Evolutionary conservation across 2,329 filamentous ascomycete genomes (phyloP).

Genomic region (Tolypocladium nubicola): DNA sequence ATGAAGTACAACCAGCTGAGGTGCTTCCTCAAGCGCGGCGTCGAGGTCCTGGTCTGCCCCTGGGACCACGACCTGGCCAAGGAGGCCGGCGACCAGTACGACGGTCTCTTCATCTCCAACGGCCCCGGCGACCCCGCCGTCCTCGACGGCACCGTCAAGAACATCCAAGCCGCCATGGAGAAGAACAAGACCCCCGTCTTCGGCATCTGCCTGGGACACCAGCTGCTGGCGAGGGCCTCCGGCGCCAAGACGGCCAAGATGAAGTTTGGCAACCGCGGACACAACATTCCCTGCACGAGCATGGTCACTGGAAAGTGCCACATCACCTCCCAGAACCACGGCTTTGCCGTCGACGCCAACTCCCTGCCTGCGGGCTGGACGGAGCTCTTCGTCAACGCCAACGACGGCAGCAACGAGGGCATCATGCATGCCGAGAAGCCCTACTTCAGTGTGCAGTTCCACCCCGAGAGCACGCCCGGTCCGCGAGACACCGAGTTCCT

Average conservation of each 20-base stretch:
- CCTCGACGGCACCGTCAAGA: slow-evolving; percentile 67
- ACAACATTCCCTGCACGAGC: slow-evolving; percentile 97
- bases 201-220: slow-evolving; percentile 92
- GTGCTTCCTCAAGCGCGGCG: slow-evolving; percentile 80
- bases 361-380: slow-evolving; percentile 73
- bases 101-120: slow-evolving; percentile 96
- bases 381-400: slow-evolving; percentile 95
- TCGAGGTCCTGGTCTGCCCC: slow-evolving; percentile 88
- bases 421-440: slow-evolving; percentile 79
- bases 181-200: slow-evolving; percentile 82
- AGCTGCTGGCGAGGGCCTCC: slow-evolving; percentile 79
- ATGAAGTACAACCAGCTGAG: slow-evolving; percentile 97
- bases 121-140: slow-evolving; percentile 91
- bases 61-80: slow-evolving; percentile 89
- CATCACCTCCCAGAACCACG: slow-evolving; percentile 98
- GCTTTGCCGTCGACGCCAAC: slow-evolving; percentile 78
- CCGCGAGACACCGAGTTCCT: slow-evolving; percentile 93
- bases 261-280: slow-evolving; percentile 98
- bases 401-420: slow-evolving; percentile 96
- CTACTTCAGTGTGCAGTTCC: slow-evolving; percentile 99
- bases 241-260: slow-evolving; percentile 86
- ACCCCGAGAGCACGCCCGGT: slow-evolving; percentile 92
- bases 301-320: slow-evolving; percentile 93
- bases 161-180: slow-evolving; percentile 65
- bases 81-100: slow-evolving; percentile 72